A percentile compares a stretch with the other conserved stretches of the same genome.
Conservation (phyloP, 495 filamentous ascomycete genomes). For the Choiromyces venosus region DNA sequence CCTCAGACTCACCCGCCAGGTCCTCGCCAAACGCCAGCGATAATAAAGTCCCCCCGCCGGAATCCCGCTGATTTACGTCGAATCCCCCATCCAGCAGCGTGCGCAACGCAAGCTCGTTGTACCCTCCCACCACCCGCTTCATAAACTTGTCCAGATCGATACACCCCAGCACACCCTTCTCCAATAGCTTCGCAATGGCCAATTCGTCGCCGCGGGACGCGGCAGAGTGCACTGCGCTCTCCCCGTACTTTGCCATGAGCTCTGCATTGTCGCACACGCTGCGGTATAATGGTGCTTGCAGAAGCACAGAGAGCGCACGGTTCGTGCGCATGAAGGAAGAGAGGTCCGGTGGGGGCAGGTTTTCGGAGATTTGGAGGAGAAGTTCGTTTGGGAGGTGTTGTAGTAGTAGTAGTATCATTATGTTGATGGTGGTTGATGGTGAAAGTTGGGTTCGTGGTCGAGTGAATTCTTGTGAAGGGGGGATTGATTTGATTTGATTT, state of each 20-base stretch:
- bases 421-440: neutral
- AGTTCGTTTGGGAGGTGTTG: neutral
- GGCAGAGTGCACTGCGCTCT: neutral
- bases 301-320: neutral
- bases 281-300: neutral
- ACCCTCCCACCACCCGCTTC: neutral
- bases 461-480: neutral
- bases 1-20: neutral
- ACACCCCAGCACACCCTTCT: neutral
- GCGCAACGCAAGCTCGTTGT: neutral
- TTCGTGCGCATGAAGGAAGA: neutral
- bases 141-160: neutral
- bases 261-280: neutral
- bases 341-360: neutral
- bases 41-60: neutral
- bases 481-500: neutral
- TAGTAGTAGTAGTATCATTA: neutral
- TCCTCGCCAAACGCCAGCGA: neutral
- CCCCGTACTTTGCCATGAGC: neutral
- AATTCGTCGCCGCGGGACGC: neutral
- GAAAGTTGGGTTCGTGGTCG: neutral
- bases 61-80: neutral
- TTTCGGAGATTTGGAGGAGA: neutral
- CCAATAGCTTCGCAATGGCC: neutral
- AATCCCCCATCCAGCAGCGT: neutral